Evolutionary conservation across 2,329 filamentous ascomycete species (phyloP).

Genomic region (Xylaria sp.): DNA sequence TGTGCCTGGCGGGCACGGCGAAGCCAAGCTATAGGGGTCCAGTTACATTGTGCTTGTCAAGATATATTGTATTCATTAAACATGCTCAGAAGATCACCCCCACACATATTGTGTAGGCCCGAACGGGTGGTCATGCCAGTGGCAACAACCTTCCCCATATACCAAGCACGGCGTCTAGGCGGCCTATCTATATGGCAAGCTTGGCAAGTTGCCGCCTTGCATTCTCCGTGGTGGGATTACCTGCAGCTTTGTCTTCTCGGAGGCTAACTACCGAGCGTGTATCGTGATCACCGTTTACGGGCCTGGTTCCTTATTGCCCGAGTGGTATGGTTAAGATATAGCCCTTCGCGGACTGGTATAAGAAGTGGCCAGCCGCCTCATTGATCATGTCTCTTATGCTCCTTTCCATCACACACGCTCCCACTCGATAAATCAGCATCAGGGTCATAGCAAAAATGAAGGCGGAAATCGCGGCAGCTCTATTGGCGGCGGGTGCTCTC

Average conservation of each 20-base stretch:
- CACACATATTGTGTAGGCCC: conserved; percentile 43
- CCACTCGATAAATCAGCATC: conserved; percentile 37
- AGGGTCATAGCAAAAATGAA: conserved; percentile 48
- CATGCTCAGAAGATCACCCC: conserved; percentile 32
- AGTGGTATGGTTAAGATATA: conserved; percentile 11
- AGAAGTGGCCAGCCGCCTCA: conserved; percentile 39
- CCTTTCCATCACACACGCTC: conserved; percentile 42
- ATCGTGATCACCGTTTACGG: conserved; percentile 45
- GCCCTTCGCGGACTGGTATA: conserved; percentile 40
- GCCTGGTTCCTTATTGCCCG: conserved; percentile 49
- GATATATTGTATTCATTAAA: conserved; percentile 44
- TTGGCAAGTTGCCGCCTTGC: conserved; percentile 38
- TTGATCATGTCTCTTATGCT: conserved; percentile 32
- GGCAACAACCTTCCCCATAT: conserved; percentile 40
- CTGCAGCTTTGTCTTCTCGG: conserved; percentile 45
- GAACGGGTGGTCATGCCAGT: conserved; percentile 44
- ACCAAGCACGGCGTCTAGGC: conserved; percentile 38
- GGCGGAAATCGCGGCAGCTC: conserved; percentile 43
- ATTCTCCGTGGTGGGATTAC: conserved; percentile 40
- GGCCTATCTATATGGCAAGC: conserved; percentile 21
- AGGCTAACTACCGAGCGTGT: conserved; percentile 47
- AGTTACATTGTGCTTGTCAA: conserved; percentile 36
- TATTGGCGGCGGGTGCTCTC: conserved; percentile 46
- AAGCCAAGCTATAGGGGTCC: conserved; percentile 33
- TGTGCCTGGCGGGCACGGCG: conserved; percentile 21